Conservation (phyloP, 1,284 basidiomycete genomes). For the Retiboletus fuscus region DNA sequence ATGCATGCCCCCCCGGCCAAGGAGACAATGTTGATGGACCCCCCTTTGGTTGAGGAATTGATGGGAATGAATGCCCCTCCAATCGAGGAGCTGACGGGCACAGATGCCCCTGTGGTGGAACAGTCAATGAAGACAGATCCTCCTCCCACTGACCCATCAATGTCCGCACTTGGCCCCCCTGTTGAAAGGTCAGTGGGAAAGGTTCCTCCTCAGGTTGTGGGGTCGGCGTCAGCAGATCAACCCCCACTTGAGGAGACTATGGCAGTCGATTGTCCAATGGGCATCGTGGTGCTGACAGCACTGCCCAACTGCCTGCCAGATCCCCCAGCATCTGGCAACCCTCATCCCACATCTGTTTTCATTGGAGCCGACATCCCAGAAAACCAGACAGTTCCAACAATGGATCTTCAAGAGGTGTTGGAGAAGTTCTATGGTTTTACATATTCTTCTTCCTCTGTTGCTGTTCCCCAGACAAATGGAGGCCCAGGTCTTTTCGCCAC, state of each 20-base stretch:
- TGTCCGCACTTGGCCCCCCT: neutral
- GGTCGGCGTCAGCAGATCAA: too few species aligned
- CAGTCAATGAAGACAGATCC: neutral
- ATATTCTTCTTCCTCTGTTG: neutral
- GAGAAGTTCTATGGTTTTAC: neutral
- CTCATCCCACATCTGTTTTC: neutral
- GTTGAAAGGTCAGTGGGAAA: neutral
- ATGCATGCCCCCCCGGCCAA: too few species aligned
- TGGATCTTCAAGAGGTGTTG: neutral
- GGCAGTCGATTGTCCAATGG: neutral
- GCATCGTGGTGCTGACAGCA: neutral
- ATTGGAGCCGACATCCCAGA: neutral
- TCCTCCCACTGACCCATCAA: neutral
- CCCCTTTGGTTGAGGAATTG: too few species aligned
- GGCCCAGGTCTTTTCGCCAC: neutral
- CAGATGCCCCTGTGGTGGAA: neutral
- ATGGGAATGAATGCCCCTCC: too few species aligned
- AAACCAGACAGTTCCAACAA: neutral
- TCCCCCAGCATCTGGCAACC: neutral
- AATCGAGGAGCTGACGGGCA: too few species aligned
- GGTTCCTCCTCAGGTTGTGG: neutral
- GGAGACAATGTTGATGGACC: too few species aligned
- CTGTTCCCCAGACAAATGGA: neutral
- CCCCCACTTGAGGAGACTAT: neutral
- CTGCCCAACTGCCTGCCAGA: neutral